Evolutionary conservation across 306 rosid species (phyloP), one percentile per base, ranked within the genome.

Genomic region (Cotoneaster glaucophyllus): DNA sequence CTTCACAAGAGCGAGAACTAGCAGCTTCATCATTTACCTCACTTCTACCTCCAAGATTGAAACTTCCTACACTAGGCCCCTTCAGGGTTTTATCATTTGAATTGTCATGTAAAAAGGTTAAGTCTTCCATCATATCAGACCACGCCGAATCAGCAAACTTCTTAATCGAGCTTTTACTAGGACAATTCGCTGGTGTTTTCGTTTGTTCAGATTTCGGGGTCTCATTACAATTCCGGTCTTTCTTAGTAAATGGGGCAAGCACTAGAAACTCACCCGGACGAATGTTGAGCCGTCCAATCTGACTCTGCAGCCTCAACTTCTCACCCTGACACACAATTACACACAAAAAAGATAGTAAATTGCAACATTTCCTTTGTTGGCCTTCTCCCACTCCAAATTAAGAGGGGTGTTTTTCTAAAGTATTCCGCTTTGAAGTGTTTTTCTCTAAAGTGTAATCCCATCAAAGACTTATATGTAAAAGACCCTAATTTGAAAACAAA

Each of bases 51-150:
- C 72, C 81, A 52, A 67, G 32, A 61, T 41, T 69, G 59, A 54
- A 81, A 39, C 54, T 50, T 34, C 70, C 75, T 18, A 44, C 26
- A 73, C 71, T 74, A 3, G 53, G 48, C 68, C 58, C 57, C 28
- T 79, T 59, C 3, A 64, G 76, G 32, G 67, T 52, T 63, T 22
- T 52, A 65, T 44, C 21, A 43, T 53, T 64, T 2, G 73, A 67
- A 19, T 70, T 19, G 12, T 77, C 84, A 4, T 79, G 77, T 63
- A 94, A 82, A 74, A 66, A 78, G 10, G 96, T 85, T 61, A 95
- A 82, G 66, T 92, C 96, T 45, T 90, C 88, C 85, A 85, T 85
- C 87, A 95, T 90, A 62, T 85, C 83, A 4, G 86, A 80, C 98
- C 98, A 95, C 0, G 84, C 85, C 10, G 89, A 83, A 70, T 86